A percentile compares a stretch with the other conserved stretches of the same genome.
Conservation (phyloP, 306 rosid genomes). For the Dryas alaskensis region DNA sequence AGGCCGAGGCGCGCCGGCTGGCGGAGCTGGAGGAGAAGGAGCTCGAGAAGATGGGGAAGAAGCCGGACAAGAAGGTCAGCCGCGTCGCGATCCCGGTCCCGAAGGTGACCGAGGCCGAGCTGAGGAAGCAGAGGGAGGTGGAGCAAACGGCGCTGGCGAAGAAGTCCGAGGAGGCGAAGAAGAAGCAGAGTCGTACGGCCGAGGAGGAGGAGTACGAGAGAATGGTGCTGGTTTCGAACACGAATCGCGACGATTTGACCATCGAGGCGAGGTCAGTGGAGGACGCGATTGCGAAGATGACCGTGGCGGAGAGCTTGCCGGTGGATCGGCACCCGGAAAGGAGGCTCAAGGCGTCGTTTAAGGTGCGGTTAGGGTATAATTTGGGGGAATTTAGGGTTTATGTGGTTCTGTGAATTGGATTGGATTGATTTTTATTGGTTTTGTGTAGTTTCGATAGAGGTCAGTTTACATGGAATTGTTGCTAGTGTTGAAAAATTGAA, state of each 20-base stretch:
- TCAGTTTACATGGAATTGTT: neutral
- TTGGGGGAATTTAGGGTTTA: neutral
- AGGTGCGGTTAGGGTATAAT: conserved; percentile 39
- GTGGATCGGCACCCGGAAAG: conserved; percentile 88
- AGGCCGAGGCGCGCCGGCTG: conserved; percentile 82
- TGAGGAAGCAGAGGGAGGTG: conserved; percentile 55
- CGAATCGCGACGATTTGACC: conserved; percentile 78
- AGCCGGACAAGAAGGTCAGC: conserved; percentile 79
- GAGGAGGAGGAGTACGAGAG: conserved; percentile 97
- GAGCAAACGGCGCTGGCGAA: conserved; percentile 56
- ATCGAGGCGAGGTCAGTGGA: conserved; percentile 82
- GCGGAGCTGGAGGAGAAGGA: conserved; percentile 95
- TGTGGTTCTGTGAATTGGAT: neutral
- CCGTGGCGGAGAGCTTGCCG: conserved; percentile 55
- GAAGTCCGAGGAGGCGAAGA: conserved; percentile 66
- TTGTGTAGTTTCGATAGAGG: neutral
- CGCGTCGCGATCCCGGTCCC: conserved; percentile 80
- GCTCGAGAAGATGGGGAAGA: conserved; percentile 59
- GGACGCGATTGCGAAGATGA: conserved; percentile 76
- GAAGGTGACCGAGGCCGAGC: conserved; percentile 85
- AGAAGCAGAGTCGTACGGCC: conserved; percentile 64
- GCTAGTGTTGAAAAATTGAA: neutral
- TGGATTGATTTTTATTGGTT: neutral
- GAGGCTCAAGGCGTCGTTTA: conserved; percentile 92
- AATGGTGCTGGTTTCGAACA: conserved; percentile 70